These are phyloP conservation scores for Ophiostoma novo-ulmi DNA, from an alignment of 2,329 filamentous ascomycete genomes.

Conservation along the genomic window DNA sequence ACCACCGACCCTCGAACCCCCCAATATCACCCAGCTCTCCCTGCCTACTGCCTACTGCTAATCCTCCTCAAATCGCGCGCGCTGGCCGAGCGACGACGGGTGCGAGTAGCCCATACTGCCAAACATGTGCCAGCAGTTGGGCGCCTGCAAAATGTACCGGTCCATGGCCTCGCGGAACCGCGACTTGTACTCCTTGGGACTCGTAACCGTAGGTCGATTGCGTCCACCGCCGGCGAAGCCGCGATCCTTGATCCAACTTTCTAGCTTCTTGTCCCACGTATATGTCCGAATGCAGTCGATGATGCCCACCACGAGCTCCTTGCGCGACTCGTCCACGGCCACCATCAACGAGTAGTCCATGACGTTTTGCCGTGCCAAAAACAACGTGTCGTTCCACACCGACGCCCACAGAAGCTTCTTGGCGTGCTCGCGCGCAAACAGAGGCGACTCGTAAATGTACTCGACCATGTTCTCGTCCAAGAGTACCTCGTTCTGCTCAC, in stretches of 20 bases:
- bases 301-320: conserved; percentile 93
- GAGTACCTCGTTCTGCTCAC: conserved; percentile 91
- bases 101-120: conserved; percentile 31
- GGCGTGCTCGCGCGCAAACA: conserved; percentile 92
- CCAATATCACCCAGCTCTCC: too few species aligned
- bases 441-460: conserved; percentile 93
- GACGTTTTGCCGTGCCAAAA: conserved; percentile 88
- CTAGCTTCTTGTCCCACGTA: conserved; percentile 99
- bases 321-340: conserved; percentile 82
- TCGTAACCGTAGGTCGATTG: conserved; percentile 89
- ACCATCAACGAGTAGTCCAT: conserved; percentile 99
- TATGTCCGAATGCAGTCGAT: conserved; percentile 98
- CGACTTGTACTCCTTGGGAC: conserved; percentile 94
- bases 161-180: conserved; percentile 90
- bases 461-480: conserved; percentile 99
- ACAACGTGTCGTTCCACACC: conserved; percentile 96
- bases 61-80: conserved; percentile 26
- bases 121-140: conserved; percentile 73
- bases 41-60: neutral
- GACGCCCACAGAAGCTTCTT: conserved; percentile 88
- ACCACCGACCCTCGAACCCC: too few species aligned
- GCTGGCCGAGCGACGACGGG: conserved; percentile 22
- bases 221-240: conserved; percentile 72
- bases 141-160: conserved; percentile 64
- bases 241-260: conserved; percentile 98